Evolutionary conservation across 352 stramenopile species (phyloP), one percentile per base, ranked within the genome.

Genomic region (Elongisporangium senticosum): DNA sequence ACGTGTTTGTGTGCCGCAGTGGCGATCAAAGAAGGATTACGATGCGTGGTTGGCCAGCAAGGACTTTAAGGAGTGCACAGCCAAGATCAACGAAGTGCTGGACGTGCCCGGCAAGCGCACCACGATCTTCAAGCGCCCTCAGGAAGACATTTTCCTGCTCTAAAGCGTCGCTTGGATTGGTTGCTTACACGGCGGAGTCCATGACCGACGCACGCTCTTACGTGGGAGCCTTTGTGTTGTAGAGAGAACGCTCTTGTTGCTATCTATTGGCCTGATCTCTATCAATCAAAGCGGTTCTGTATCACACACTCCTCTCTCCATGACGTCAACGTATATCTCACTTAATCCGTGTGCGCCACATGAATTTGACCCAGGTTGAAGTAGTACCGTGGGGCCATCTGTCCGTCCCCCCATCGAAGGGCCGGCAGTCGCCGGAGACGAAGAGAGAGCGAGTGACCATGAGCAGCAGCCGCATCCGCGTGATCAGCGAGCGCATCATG

Each of bases 401-500:
- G 26, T 23, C 15, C 23, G 26, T 23, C 15, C 23, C 11, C 23
- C 49, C 49, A 14, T 14, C 24, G n/a, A 47, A 48, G 47, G 54
- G 15, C 19, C 21, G 49, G 21, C 13, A 65, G 15, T 37, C 26
- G 26, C 26, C 26, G 26, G 3, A 37, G 26, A 37, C 26, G 26
- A 37, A 37, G 26, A 39, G 23, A 19, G 23, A 48, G 28, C 14
- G 13, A 39, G 23, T 26, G 47, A 72, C 0, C 21, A 79, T 86
- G 68, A 76, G 53, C 51, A 0, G 70, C 72, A 26, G 33, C 33
- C 78, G 75, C 21, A 63, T 90, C 51, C 77, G 71, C 56, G 86
- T 95, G 53, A 80, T 95, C 53, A 90, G 81, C 26, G 86, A 95
- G 75, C 82, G 86, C 68, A 84, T 95, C 60, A 95, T 95, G 86